Base-by-base conservation (phyloP, 495 filamentous ascomycete genomes). In the Aspergillus egyptiacus region DNA sequence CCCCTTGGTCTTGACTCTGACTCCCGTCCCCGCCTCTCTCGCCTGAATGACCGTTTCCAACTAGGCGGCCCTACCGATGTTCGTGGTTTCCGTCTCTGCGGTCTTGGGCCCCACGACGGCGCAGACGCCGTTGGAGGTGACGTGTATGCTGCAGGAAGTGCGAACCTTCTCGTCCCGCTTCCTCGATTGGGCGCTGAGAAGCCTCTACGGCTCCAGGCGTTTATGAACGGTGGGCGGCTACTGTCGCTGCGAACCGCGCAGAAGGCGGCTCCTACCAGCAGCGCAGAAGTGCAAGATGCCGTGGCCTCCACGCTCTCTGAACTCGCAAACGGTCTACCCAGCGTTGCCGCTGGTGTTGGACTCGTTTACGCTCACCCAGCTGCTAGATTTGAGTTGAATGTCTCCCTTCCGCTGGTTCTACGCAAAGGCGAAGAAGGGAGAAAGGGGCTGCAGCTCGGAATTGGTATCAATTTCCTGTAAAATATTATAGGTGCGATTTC, bases 31-130 rank as follows among this genome's bases (percentile, higher is more conserved):
- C 74, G 73, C 25, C 80, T 85, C 2, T 91, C 87, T 41, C 79
- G 87, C 20, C 77, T 96, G 54, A 96, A 91, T 66, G 93, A 98
- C 65, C 89, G 93, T 24, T 97, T 98, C 74, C 79, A 85, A 42
- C 87, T 98, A 31, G 93, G 93, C 36, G 93, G 94, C 0, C 91
- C 93, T 0, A 95, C 89, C 17, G 89, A 95, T 61, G 88, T 98
- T 23, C 85, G 93, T 41, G 93, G 91, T 5, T 98, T 97, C 76
- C 84, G 87, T 23, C 77, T 95, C 30, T 83, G 80, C 17, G 94
- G 94, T 3, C 74, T 97, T 11, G 93, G 93, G 10, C 89, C 91
- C 4, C 86, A 80, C 52, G 93, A 97, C 59, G 86, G 88, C 2
- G 51, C 63, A 10, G 93, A 97, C 66, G 80, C 89, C 3, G 81